Conservation (phyloP, 2,329 filamentous ascomycete species). For the Beauveria varroae region DNA sequence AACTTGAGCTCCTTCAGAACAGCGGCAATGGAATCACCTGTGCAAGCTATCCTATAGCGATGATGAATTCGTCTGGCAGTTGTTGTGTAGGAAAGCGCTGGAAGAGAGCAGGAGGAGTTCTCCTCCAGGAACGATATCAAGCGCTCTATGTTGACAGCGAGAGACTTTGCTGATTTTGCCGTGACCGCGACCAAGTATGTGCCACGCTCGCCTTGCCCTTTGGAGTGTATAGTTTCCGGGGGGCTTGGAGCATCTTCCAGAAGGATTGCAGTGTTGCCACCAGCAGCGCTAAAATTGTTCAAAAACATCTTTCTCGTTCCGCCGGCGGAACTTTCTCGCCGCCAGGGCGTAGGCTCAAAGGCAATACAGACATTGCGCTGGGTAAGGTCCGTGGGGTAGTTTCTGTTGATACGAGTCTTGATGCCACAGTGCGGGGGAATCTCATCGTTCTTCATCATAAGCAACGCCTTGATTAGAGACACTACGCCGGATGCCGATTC, state of each 20-base stretch:
- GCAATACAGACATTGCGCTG: constrained; percentile 54
- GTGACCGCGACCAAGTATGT: constrained; percentile 52
- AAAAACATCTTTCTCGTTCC: constrained; percentile 44
- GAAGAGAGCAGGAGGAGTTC: constrained; percentile 43
- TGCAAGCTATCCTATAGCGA: constrained; percentile 46
- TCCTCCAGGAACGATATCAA: constrained; percentile 47
- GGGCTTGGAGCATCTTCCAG: constrained; percentile 51
- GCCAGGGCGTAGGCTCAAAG: constrained; percentile 43
- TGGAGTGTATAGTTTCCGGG: constrained; percentile 32
- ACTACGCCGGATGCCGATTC: constrained; percentile 55
- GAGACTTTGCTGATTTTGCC: constrained; percentile 21
- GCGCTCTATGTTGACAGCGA: constrained; percentile 15
- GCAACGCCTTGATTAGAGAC: constrained; percentile 55
- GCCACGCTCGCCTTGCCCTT: constrained; percentile 31
- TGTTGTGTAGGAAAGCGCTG: constrained; percentile 57
- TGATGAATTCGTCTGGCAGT: constrained; percentile 59
- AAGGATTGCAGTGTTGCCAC: constrained; percentile 62
- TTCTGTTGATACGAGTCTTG: constrained; percentile 55
- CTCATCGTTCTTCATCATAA: constrained; percentile 55
- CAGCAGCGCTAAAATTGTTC: constrained; percentile 66
- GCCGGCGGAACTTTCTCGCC: constrained; percentile 26
- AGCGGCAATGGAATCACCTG: constrained; percentile 34
- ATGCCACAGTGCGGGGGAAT: constrained; percentile 64
- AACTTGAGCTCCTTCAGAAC: constrained; percentile 14
- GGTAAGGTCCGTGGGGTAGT: constrained; percentile 48